Base-by-base conservation (phyloP, 2,329 filamentous ascomycete species). In the Colletotrichum coccodes region DNA sequence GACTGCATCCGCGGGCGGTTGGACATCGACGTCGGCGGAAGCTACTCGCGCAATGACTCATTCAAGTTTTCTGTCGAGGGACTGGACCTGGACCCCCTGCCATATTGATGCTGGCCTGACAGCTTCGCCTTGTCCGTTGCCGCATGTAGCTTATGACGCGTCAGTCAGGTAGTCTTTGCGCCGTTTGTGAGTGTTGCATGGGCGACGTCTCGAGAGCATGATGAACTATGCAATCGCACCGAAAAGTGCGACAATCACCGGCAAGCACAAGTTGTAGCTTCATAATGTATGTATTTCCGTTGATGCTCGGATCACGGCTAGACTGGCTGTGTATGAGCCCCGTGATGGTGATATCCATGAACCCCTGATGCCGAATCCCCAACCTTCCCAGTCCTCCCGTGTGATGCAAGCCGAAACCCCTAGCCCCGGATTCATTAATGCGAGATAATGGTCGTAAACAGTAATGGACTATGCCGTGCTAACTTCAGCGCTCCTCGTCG, bases 11-110 rank as follows among this genome's bases (percentile, higher is more conserved):
- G 93, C 11, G 95, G 94, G 0, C 84, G 94, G 60, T 78, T 97
- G 72, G 94, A 97, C 78, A 78, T 97, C 53, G 95, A 97, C 82
- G 90, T 93, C 42, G 94, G 90, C 2, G 95, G 95, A 0, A 94
- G 92, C 76, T 97, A 97, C 79, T 95, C 94, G 3, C 86, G 86
- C 62, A 90, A 88, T 70, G 89, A 91, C 77, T 83, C 86, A 4
- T 91, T 91, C 79, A 87, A 85, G 74, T 83, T 91, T 32, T 86
- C 83, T 0, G 89, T 91, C 4, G 80, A 86, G 58, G 89, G 89
- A 0, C 74, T 91, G 70, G 85, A 90, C 73, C 71, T 91, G 42
- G 84, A 84, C 73, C 87, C 88, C 34, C 77, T 90, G 67, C 87
- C 88, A 0, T 90, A 89, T 60, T 82, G 71, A 75, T 12, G 23